A percentile compares a stretch with the other conserved stretches of the same genome.
phyloP scores from a whole-genome alignment of 352 stramenopile genomes.

The Pythium angustatum region DNA sequence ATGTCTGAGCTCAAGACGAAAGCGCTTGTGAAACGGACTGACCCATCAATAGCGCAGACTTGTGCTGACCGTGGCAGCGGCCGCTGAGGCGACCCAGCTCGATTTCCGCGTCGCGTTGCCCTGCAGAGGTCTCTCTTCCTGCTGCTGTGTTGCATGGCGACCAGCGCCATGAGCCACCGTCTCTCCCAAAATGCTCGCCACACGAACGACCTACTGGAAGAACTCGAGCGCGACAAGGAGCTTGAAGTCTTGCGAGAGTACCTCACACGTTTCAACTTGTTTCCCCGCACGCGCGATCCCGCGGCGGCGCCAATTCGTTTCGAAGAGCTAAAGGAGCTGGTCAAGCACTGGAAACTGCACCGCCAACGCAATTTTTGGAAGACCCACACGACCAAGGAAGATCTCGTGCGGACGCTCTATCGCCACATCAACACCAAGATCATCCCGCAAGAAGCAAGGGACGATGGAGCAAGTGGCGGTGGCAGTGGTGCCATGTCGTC shows the following conservation, averaged over 20 bases:
- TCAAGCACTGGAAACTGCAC: constrained; percentile 90
- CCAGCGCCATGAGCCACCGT: constrained; percentile 67
- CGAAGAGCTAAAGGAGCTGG: constrained; percentile 91
- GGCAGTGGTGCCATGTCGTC: constrained; percentile 15
- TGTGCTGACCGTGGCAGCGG: background rate
- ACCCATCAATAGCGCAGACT: constrained; percentile 4
- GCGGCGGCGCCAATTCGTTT: constrained; percentile 80
- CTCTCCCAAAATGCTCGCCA: constrained; percentile 81
- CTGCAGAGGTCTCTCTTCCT: background rate
- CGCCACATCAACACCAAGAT: constrained; percentile 89
- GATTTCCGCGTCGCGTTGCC: background rate
- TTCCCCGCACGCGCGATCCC: constrained; percentile 71
- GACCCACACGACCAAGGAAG: constrained; percentile 86
- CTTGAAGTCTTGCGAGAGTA: constrained; percentile 84
- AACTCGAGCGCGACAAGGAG: constrained; percentile 87
- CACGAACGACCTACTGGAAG: constrained; percentile 78
- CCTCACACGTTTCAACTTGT: constrained; percentile 79
- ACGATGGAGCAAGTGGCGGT: constrained; percentile 30
- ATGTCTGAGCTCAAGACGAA: background rate
- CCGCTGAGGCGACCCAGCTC: background rate
- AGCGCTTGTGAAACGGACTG: constrained; percentile 8
- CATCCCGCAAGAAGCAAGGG: constrained; percentile 61
- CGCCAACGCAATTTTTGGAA: constrained; percentile 91
- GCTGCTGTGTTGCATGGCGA: background rate
- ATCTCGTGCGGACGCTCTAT: constrained; percentile 83